These are phyloP conservation scores for Aureobasidium subglaciale DNA, from an alignment of 2,329 filamentous ascomycete species.

Conservation along the genomic window DNA sequence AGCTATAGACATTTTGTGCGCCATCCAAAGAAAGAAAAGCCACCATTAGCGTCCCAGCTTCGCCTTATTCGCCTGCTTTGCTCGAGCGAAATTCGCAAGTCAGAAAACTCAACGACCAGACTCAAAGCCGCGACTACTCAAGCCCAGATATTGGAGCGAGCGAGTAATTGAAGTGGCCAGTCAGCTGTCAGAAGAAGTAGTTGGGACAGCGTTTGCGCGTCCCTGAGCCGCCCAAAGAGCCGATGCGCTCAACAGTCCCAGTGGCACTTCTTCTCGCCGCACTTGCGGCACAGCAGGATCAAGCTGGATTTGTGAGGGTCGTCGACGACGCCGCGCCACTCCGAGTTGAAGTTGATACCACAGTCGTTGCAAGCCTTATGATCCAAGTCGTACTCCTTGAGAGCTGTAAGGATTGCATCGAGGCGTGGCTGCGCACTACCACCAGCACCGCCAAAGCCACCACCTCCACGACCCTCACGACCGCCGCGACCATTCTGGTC, in stretches of 20 bases:
- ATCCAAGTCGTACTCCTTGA: neutral
- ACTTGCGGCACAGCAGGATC: neutral
- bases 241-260: neutral
- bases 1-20: neutral
- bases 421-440: too few species aligned
- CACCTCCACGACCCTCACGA: neutral
- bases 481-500: neutral
- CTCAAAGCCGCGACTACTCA: neutral
- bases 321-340: neutral
- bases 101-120: too few species aligned
- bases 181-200: neutral
- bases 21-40: neutral
- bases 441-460: too few species aligned
- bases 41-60: neutral
- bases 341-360: neutral
- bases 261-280: neutral
- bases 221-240: neutral
- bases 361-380: slow-evolving; percentile 5
- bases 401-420: neutral
- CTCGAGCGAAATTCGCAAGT: too few species aligned
- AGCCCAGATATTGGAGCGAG: neutral
- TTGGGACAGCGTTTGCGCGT: neutral
- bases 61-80: too few species aligned
- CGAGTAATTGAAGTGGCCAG: neutral
- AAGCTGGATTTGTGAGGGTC: neutral